phyloP scores from a whole-genome alignment of 371 early-diverging fungal genomes.

The Funneliformis caledonium region DNA sequence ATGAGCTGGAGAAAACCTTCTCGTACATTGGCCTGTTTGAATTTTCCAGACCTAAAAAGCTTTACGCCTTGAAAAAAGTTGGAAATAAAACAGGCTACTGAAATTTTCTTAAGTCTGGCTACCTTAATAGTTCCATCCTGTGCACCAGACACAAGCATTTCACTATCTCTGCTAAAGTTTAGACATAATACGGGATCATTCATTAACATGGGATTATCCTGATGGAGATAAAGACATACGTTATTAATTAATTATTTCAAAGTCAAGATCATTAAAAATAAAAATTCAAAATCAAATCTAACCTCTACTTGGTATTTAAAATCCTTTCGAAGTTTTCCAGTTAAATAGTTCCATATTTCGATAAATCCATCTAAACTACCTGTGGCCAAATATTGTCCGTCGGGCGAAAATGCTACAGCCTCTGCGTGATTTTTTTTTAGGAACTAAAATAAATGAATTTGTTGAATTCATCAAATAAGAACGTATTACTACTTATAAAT shows the following conservation, averaged over 20 bases:
- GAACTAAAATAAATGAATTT: slow-evolving; percentile 59
- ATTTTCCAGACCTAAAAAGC: slow-evolving; percentile 73
- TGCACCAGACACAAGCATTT: slow-evolving; percentile 84
- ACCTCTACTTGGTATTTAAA: slow-evolving; percentile 88
- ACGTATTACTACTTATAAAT: background rate
- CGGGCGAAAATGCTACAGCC: slow-evolving; percentile 75
- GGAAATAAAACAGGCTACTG: background rate
- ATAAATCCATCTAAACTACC: slow-evolving; percentile 94
- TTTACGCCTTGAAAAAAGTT: background rate
- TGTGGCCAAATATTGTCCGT: slow-evolving; percentile 83
- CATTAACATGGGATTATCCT: slow-evolving; percentile 93
- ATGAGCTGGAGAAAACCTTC: slow-evolving; percentile 82
- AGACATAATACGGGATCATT: slow-evolving; percentile 80
- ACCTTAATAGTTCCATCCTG: slow-evolving; percentile 86
- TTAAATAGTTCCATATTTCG: slow-evolving; percentile 90
- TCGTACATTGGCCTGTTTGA: slow-evolving; percentile 73
- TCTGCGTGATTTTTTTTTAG: slow-evolving; percentile 88
- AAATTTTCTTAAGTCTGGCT: slow-evolving; percentile 1
- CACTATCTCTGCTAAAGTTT: slow-evolving; percentile 75
- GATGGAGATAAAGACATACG: background rate
- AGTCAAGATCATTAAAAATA: background rate
- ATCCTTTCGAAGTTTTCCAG: slow-evolving; percentile 88
- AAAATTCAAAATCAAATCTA: slow-evolving; percentile 31
- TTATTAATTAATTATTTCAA: background rate
- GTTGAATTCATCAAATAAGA: background rate